Percentiles rank a stretch among this genome's conserved stretches.
These are phyloP conservation scores for Diplocarpon mali DNA, from an alignment of 2,329 filamentous ascomycete species.

Conservation along the genomic window DNA sequence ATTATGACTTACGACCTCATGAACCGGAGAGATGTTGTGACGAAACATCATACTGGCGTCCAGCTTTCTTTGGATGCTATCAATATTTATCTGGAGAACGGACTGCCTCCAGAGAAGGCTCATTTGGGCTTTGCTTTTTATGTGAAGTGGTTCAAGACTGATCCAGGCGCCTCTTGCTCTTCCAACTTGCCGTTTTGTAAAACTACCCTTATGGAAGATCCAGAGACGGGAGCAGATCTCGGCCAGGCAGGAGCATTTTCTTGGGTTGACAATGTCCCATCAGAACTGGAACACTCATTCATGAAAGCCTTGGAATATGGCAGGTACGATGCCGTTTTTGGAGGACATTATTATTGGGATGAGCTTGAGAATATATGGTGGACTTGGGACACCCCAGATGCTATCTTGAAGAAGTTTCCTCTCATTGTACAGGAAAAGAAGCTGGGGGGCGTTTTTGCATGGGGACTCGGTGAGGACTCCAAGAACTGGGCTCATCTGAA, in stretches of 20 bases:
- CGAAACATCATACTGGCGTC: slow-evolving; percentile 56
- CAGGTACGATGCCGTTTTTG: slow-evolving; percentile 42
- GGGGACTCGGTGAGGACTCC: slow-evolving; percentile 60
- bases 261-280: slow-evolving; percentile 44
- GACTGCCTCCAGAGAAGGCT: slow-evolving; percentile 37
- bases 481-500: slow-evolving; percentile 33
- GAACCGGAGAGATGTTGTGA: slow-evolving; percentile 54
- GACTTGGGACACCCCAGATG: slow-evolving; percentile 57
- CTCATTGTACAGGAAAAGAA: slow-evolving; percentile 43
- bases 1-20: slow-evolving; percentile 62
- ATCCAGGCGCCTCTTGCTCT: slow-evolving; percentile 29
- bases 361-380: slow-evolving; percentile 49
- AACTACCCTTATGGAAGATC: slow-evolving; percentile 46
- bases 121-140: slow-evolving; percentile 59
- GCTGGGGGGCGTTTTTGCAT: slow-evolving; percentile 64
- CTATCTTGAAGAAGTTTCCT: slow-evolving; percentile 51
- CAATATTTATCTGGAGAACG: slow-evolving; percentile 44
- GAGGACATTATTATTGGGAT: slow-evolving; percentile 63
- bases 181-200: slow-evolving; percentile 40
- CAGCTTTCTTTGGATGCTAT: slow-evolving; percentile 41
- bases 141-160: slow-evolving; percentile 50
- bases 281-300: slow-evolving; percentile 46
- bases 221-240: slow-evolving; percentile 43
- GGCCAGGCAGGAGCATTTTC: slow-evolving; percentile 49
- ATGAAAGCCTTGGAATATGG: slow-evolving; percentile 41